phyloP scores from a whole-genome alignment of 176 grass and related monocot genomes.

The Oryza rufipogon region DNA sequence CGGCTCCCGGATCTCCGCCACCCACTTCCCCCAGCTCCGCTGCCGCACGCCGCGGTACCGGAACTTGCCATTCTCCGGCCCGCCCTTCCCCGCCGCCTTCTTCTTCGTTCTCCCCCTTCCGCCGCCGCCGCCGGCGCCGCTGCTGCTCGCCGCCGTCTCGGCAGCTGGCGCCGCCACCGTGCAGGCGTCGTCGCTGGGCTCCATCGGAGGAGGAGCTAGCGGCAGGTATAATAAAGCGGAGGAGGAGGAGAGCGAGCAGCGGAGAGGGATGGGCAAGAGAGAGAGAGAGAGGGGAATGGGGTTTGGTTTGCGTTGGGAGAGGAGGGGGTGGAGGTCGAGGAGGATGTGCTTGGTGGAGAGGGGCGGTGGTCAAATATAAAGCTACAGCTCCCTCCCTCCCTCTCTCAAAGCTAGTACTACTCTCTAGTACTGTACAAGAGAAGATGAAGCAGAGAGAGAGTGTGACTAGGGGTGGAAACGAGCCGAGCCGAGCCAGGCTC shows the following conservation, averaged over 20 bases:
- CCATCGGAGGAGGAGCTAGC: slow-evolving; percentile 26
- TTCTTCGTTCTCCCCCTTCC: not conserved
- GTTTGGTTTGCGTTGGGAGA: slow-evolving; percentile 36
- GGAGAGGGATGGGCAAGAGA: slow-evolving; percentile 30
- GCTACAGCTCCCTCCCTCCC: not conserved
- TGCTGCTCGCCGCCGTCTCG: not conserved
- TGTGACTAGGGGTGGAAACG: too few relatives aligned
- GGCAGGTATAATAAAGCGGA: not conserved
- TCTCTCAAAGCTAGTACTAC: too few relatives aligned
- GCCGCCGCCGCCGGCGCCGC: not conserved
- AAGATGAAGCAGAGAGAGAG: not conserved
- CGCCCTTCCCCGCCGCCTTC: slow-evolving; percentile 61
- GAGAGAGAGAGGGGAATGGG: not conserved
- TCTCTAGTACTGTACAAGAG: not conserved
- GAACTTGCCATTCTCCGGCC: slow-evolving; percentile 84
- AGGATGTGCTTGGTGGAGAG: slow-evolving; percentile 69
- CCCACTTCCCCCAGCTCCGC: slow-evolving; percentile 85
- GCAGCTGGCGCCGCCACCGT: not conserved
- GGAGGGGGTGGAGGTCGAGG: slow-evolving; percentile 35
- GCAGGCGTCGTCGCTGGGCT: not conserved
- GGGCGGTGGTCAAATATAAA: slow-evolving; percentile 96
- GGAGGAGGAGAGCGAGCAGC: not conserved
- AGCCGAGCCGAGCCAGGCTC: too few relatives aligned
- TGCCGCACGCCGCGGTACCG: slow-evolving; percentile 72
- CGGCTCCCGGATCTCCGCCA: slow-evolving; percentile 77